phyloP scores from a whole-genome alignment of 257 asterid species.

The Haberlea rhodopensis region DNA sequence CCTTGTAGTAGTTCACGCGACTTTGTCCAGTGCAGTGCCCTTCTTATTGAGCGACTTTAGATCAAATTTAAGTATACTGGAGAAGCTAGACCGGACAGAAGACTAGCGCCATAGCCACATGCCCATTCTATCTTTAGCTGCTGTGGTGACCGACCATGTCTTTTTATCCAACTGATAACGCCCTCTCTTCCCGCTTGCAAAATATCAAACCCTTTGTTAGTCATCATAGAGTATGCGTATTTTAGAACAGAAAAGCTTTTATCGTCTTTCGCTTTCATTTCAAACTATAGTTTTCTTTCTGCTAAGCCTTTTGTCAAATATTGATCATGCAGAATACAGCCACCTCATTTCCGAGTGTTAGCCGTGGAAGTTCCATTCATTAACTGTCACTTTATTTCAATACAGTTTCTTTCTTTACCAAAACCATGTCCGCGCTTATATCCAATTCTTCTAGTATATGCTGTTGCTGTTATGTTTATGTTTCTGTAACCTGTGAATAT shows the following conservation, averaged over 20 bases:
- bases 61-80: conserved; percentile 13
- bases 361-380: no score
- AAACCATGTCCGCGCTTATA: conserved; percentile 52
- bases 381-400: background rate
- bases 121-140: conserved; percentile 30
- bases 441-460: conserved; percentile 46
- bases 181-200: conserved; percentile 28
- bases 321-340: conserved; percentile 25
- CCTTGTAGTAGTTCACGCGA: no score
- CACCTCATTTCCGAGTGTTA: no score
- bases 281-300: conserved; percentile 25
- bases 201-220: conserved; percentile 21
- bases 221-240: conserved; percentile 1
- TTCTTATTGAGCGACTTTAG: conserved; percentile 29
- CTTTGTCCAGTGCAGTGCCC: no score
- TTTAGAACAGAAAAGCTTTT: background rate
- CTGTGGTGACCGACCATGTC: no score
- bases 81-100: conserved; percentile 18
- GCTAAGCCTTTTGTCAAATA: conserved; percentile 36
- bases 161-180: conserved; percentile 14
- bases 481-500: conserved; percentile 32
- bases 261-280: conserved; percentile 3
- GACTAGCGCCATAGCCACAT: conserved; percentile 31
- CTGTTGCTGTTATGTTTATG: conserved; percentile 38
- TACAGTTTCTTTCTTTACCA: conserved; percentile 13